Conservation (phyloP, 495 filamentous ascomycete genomes). For the Physcia stellaris region DNA sequence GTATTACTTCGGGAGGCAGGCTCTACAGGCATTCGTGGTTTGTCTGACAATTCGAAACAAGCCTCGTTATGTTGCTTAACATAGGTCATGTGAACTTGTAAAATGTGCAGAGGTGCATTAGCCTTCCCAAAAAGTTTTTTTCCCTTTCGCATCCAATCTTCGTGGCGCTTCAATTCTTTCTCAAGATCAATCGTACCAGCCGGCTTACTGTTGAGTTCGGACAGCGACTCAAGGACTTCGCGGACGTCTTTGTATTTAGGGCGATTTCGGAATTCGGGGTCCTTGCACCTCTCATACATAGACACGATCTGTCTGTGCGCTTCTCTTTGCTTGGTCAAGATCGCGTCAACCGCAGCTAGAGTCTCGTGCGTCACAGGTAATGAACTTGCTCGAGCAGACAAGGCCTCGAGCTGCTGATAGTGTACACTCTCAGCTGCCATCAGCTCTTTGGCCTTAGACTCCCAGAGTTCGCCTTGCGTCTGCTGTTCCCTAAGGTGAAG, state of each 20-base stretch:
- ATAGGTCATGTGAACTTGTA: slow-evolving; percentile 87
- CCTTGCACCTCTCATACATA: slow-evolving; percentile 61
- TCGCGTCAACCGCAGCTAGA: slow-evolving; percentile 71
- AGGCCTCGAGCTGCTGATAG: slow-evolving; percentile 85
- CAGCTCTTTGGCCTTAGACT: slow-evolving; percentile 83
- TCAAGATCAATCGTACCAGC: slow-evolving; percentile 84
- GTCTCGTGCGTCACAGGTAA: slow-evolving; percentile 77
- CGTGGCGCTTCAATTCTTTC: slow-evolving; percentile 86
- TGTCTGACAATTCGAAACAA: slow-evolving; percentile 89
- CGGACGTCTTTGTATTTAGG: slow-evolving; percentile 85
- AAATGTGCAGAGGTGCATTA: slow-evolving; percentile 89
- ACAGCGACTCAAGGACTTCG: slow-evolving; percentile 74
- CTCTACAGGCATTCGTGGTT: slow-evolving; percentile 79
- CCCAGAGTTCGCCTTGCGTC: slow-evolving; percentile 71
- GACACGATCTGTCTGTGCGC: slow-evolving; percentile 75
- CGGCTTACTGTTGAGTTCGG: slow-evolving; percentile 83
- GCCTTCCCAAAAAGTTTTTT: slow-evolving; percentile 99
- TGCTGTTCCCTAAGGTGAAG: slow-evolving; percentile 60
- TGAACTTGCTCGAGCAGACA: slow-evolving; percentile 60
- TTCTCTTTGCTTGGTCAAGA: slow-evolving; percentile 91
- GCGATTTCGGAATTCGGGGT: slow-evolving; percentile 60
- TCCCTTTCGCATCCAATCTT: slow-evolving; percentile 98
- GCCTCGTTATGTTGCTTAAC: slow-evolving; percentile 75
- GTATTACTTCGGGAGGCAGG: slow-evolving; percentile 77
- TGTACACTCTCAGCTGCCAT: slow-evolving; percentile 81